A percentile compares a stretch with the other conserved stretches of the same genome.
phyloP scores from a whole-genome alignment of 257 asterid species.

The Solanum megistacrolobum region DNA sequence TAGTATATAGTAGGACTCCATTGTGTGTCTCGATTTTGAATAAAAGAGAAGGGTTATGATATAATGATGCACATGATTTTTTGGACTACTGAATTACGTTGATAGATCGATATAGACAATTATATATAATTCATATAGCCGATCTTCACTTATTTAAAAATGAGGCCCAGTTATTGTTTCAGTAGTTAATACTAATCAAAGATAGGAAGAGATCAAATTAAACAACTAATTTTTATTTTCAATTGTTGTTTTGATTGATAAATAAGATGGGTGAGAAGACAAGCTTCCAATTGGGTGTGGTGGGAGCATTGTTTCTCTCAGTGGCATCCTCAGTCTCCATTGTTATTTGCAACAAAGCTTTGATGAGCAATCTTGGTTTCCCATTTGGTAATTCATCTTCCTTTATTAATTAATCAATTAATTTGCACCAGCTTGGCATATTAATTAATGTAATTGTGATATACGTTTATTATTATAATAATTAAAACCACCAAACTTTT shows the following conservation, averaged over 20 bases:
- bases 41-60: not conserved
- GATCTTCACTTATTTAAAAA: not conserved
- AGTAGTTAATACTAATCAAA: not conserved
- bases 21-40: not conserved
- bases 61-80: not conserved
- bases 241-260: not conserved
- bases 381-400: slow-evolving; percentile 42
- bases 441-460: not conserved
- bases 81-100: too few relatives aligned
- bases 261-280: slow-evolving; percentile 66
- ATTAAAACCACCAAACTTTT: not conserved
- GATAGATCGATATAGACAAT: not conserved
- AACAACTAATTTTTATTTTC: not conserved
- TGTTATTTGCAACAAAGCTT: slow-evolving; percentile 84
- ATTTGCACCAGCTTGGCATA: not conserved
- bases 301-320: slow-evolving; percentile 70
- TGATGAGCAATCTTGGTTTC: slow-evolving; percentile 85
- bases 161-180: not conserved
- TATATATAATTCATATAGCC: not conserved
- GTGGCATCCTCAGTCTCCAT: slow-evolving; percentile 89
- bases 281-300: slow-evolving; percentile 57
- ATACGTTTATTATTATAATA: not conserved
- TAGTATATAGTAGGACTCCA: not conserved
- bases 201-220: not conserved
- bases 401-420: not conserved